Base-by-base conservation (phyloP, 768 basidiomycete species). In the Pleurotus ostreatus region DNA sequence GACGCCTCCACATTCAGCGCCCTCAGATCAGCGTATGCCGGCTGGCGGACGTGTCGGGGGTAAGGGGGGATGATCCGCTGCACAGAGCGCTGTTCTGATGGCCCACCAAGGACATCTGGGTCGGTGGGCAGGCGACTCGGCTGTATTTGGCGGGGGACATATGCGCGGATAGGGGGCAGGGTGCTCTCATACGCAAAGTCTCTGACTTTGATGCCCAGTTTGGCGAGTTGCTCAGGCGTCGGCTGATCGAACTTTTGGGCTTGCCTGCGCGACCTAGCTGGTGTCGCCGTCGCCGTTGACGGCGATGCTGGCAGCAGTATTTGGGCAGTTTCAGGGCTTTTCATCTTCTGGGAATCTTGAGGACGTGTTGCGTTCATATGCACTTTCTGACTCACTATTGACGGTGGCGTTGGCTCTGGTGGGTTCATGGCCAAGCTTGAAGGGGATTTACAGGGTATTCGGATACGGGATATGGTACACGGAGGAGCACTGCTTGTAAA, bases 121-220 rank as follows among this genome's bases (percentile, higher is more conserved):
- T 48, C 80, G 78, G 56, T 77, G 78, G 46, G 72, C 64, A 13
- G 66, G 51, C 49, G 68, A 55, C 62, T 66, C 15, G 80, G 80
- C 60, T 79, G 82, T 16, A 78, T 68, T 64, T 81, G 84, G 18
- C 77, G 75, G 1, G 74, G 74, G 55, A 70, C 70, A 22, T 81
- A 78, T 2, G 84, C 74, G 26, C 71, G 72, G 40, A 89, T 76
- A 7, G 84, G 82, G 1, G 86, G 85, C 46, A 88, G 70, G 23
- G 71, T 82, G 69, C 76, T 84, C 68, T 88, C 85, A 70, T 83
- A 86, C 13, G 81, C 85, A 74, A 85, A 89, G 70, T 89, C 81
- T 73, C 71, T 79, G 67, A 73, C 75, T 72, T 75, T 78, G 55
- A 78, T 71, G 2, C 79, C 75, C 9, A 69, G 56, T 15, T 59